Conservation (phyloP, 169 alveolate species). For the Plasmodium inui region DNA sequence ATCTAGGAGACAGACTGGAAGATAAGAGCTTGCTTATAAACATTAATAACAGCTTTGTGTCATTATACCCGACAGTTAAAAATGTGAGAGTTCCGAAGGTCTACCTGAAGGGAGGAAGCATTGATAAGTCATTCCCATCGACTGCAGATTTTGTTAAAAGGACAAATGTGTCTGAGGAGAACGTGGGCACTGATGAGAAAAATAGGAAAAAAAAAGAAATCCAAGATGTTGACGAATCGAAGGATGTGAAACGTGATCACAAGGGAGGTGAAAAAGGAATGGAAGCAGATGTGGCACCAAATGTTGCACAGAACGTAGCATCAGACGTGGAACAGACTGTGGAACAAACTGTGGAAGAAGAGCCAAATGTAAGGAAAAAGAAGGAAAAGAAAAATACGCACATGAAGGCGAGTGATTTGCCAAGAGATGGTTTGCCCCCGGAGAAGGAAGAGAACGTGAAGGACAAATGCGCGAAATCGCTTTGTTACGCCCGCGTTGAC, state of each 20-base stretch:
- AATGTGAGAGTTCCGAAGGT: conserved; percentile 49
- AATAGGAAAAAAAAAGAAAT: conserved; percentile 17
- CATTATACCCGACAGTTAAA: conserved; percentile 50
- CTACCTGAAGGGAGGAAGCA: conserved; percentile 13
- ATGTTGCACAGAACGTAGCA: too few relatives aligned
- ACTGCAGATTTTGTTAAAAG: conserved; percentile 22
- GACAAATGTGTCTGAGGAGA: neutral
- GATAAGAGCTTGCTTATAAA: conserved; percentile 59
- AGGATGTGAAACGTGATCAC: conserved; percentile 10
- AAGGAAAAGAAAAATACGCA: conserved; percentile 7
- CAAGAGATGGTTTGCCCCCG: neutral
- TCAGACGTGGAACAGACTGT: too few relatives aligned
- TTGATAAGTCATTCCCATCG: conserved; percentile 17
- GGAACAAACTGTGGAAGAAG: conserved; percentile 11
- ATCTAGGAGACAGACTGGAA: conserved; percentile 19
- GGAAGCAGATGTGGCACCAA: neutral
- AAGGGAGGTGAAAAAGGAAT: neutral
- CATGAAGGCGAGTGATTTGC: conserved; percentile 5
- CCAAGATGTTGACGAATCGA: neutral
- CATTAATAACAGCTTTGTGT: conserved; percentile 44
- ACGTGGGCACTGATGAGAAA: neutral
- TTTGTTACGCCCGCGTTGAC: conserved; percentile 44
- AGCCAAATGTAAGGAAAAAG: conserved; percentile 3
- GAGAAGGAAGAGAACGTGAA: neutral
- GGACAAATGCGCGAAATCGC: conserved; percentile 6